Evolutionary conservation across 2,329 filamentous ascomycete species (phyloP), one percentile per base, ranked within the genome.

Genomic region (Sodiomyces alkalinus): DNA sequence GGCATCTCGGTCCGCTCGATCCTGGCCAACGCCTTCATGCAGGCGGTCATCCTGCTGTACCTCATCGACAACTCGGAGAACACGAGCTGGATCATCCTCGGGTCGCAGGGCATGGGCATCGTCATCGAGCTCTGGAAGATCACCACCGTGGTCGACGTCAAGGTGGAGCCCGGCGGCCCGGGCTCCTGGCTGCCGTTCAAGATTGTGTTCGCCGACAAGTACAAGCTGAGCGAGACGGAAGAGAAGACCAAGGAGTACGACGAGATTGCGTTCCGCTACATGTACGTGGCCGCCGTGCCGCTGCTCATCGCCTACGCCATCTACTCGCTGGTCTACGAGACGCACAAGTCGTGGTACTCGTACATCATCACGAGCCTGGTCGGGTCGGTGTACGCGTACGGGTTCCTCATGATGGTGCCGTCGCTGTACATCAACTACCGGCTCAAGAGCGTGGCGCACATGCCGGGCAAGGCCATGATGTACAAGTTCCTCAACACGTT

Each of bases 401-500:
- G 90, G 4, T 98, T 98, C 66, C 60, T 98, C 36, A 93, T 98
- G 85, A 98, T 98, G 90, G 80, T 98, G 7, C 90, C 90, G 10
- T 80, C 75, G 34, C 64, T 98, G 19, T 98, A 96, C 62, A 98
- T 98, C 72, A 98, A 98, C 67, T 98, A 98, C 63, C 77, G 87
- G 9, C 72, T 98, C 41, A 93, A 87, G 67, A 79, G 75, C 41
- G 82, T 96, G 19, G 90, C 90, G 8, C 90, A 98, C 57, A 93
- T 98, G 87, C 86, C 90, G 2, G 82, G 68, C 41, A 87, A 83
- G 58, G 85, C 90, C 26, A 90, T 98, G 83, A 87, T 77, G 52
- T 94, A 94, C 69, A 94, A 96, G 60, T 93, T 93, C 57, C 62
- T 96, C 39, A 94, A 96, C 60, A 96, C 90, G 5, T 98, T 98